Evolutionary conservation across 768 basidiomycete genomes (phyloP).

Genomic region (Amanita rubescens): DNA sequence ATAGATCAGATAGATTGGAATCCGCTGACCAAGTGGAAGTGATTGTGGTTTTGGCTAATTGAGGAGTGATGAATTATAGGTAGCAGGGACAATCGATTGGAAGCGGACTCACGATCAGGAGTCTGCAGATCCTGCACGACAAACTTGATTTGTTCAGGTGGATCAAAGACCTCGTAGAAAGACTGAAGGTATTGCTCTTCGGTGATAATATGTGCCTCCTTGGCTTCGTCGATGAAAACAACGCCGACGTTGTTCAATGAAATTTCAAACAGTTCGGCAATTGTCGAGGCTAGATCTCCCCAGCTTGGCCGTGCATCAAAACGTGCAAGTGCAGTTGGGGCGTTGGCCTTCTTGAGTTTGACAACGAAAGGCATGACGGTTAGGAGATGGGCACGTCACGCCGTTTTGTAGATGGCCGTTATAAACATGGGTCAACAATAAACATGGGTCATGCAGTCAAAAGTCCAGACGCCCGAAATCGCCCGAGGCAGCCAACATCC

Average conservation of each 20-base stretch:
- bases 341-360: conserved; percentile 10
- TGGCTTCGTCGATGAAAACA: conserved; percentile 1
- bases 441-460: no score
- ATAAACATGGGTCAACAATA: no score
- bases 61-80: conserved; percentile 2
- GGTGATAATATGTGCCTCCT: not conserved
- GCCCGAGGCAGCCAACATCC: no score
- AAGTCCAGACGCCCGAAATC: no score
- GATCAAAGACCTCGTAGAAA: not conserved
- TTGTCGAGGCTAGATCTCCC: not conserved
- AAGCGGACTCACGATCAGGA: conserved; percentile 8
- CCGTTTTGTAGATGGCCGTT: no score
- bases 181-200: not conserved
- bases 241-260: conserved; percentile 1
- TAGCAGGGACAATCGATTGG: conserved; percentile 5
- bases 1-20: conserved; percentile 6
- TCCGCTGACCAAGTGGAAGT: conserved; percentile 8
- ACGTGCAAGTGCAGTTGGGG: conserved; percentile 1
- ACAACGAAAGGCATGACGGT: not conserved
- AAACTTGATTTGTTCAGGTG: conserved; percentile 6
- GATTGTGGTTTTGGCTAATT: conserved; percentile 4
- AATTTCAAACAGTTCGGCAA: not conserved
- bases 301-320: conserved; percentile 7
- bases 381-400: no score
- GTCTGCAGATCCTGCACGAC: conserved; percentile 8